Base-by-base conservation (phyloP, 495 filamentous ascomycete species). In the Aspergillus haitiensis region DNA sequence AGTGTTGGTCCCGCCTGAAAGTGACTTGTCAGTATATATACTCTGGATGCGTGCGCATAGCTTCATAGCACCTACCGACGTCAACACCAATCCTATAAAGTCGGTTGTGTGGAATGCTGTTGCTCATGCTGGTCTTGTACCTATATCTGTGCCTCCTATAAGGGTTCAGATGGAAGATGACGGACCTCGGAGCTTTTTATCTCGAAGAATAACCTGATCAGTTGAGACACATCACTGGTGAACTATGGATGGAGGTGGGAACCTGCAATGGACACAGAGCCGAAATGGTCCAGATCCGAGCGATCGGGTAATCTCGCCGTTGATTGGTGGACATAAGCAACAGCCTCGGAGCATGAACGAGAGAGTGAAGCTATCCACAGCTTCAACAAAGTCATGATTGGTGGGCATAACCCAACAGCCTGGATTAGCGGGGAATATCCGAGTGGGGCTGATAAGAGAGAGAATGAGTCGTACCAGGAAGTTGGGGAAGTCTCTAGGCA, bases 1-100 rank as follows among this genome's bases (percentile, higher is more conserved):
- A 6, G 52, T 54, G 35, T 54, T 54, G 15, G 52, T 54, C 10
- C 52, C 52, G 12, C 52, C 39, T 40, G n/a, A 7, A 6, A 40
- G 6, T 7, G 21, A 27, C 21, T 27, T 40, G 37, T 40, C 37
- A 40, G 37, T 40, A 9, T 11, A 1, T 1, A 40, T 40, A 40
- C 10, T 10, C n/a, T n/a, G 10, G 37, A 0, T 11, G 6, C 4
- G 6, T 3, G n/a, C 9, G 5, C 7, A 40, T 40, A n/a, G 0
- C 0, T 10, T 3, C 9, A n/a, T 40, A 40, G 10, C 10, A 6
- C 4, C 11, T 40, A 40, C 37, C 37, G n/a, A 40, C 37, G 6
- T 40, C 37, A n/a, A 40, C 37, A 4, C 37, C 37, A 7, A 40
- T 40, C 37, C 37, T 40, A 7, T 40, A 40, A 6, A 40, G 37